A percentile compares a stretch with the other conserved stretches of the same genome.
phyloP scores from a whole-genome alignment of 108 stramenopile species.

The Cyclotella baltica region DNA sequence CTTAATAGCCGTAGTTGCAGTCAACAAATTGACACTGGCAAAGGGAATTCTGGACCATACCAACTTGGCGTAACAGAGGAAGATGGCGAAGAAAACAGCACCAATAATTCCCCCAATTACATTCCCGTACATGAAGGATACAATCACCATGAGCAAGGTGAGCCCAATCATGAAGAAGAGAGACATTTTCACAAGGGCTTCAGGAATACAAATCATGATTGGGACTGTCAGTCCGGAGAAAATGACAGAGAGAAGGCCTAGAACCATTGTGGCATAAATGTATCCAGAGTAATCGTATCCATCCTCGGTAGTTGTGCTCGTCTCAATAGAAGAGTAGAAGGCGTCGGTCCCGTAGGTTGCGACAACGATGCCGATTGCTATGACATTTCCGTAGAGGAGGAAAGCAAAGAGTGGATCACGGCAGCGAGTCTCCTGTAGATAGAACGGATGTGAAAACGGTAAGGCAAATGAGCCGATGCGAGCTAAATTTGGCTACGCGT shows the following conservation, averaged over 20 bases:
- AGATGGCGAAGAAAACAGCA: constrained; percentile 67
- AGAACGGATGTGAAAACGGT: neutral
- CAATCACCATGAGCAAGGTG: constrained; percentile 55
- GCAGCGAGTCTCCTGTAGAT: constrained; percentile 60
- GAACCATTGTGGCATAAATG: constrained; percentile 56
- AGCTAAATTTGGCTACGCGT: neutral
- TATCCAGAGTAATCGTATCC: constrained; percentile 62
- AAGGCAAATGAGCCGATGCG: neutral
- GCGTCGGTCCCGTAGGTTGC: constrained; percentile 60
- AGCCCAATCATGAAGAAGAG: constrained; percentile 69
- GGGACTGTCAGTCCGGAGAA: constrained; percentile 60
- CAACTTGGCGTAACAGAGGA: constrained; percentile 63
- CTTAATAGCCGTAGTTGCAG: constrained; percentile 80
- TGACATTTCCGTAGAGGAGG: constrained; percentile 69
- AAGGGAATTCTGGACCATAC: constrained; percentile 81
- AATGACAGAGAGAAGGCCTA: constrained; percentile 53
- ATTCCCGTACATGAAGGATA: constrained; percentile 56
- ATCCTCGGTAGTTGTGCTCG: neutral
- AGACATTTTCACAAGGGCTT: constrained; percentile 74
- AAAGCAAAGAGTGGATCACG: constrained; percentile 88
- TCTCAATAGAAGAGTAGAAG: constrained; percentile 31
- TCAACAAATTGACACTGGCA: constrained; percentile 80
- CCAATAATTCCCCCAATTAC: constrained; percentile 70
- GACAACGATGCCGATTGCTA: constrained; percentile 68
- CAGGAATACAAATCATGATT: constrained; percentile 75